Conservation (phyloP, 768 basidiomycete genomes). For the Russula brevipes region DNA sequence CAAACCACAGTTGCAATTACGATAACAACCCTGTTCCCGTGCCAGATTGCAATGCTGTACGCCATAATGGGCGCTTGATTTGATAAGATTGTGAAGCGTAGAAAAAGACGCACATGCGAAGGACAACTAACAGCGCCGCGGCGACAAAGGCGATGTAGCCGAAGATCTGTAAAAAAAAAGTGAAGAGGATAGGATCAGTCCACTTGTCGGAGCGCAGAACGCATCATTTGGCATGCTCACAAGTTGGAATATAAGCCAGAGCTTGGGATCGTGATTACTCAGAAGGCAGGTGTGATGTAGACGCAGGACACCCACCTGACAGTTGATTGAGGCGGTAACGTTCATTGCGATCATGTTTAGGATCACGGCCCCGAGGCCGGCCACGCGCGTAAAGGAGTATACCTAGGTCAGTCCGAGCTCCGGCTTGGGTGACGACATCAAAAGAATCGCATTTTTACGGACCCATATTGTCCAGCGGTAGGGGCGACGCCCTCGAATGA, state of each 20-base stretch:
- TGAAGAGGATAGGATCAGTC: background rate
- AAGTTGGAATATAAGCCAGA: background rate
- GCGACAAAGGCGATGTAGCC: background rate
- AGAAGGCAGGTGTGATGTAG: background rate
- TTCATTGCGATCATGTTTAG: constrained; percentile 2
- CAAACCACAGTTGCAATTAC: background rate
- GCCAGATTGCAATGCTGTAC: constrained; percentile 11
- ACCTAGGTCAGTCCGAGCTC: background rate
- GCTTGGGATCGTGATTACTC: background rate
- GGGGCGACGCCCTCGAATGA: constrained; percentile 2
- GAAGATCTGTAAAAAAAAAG: background rate
- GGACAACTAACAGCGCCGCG: background rate
- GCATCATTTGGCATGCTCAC: background rate
- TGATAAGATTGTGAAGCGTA: background rate
- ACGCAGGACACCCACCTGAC: constrained; percentile 1
- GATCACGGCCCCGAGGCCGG: background rate
- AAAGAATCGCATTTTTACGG: background rate
- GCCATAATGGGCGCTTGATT: background rate
- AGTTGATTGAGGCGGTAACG: background rate
- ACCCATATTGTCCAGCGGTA: constrained; percentile 10
- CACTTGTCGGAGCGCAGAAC: background rate
- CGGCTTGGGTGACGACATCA: background rate
- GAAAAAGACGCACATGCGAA: constrained; percentile 3
- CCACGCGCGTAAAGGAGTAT: constrained; percentile 5
- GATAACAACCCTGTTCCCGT: background rate